Percentiles rank a stretch among this genome's conserved stretches.
Evolutionary conservation across 1,284 basidiomycete species (phyloP).

Genomic region (Cutaneotrichosporon sp.): DNA sequence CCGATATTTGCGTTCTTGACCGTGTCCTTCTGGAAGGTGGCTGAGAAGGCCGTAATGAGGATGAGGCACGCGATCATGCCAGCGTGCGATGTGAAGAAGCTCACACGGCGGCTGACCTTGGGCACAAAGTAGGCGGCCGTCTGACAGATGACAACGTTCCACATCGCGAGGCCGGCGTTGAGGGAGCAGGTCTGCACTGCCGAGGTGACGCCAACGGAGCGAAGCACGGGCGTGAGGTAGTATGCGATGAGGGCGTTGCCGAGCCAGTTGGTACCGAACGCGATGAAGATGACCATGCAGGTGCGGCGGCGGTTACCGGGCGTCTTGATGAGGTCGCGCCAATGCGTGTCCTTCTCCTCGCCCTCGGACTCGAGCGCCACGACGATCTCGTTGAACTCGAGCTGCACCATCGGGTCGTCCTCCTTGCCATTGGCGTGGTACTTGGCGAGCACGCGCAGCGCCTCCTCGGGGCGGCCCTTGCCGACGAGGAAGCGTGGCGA

Average conservation of each 20-base stretch:
- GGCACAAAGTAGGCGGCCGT: slow-evolving; percentile 11
- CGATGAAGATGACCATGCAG: slow-evolving; percentile 52
- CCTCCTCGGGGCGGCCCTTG: slow-evolving; percentile 34
- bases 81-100: slow-evolving; percentile 16
- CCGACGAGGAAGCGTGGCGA: slow-evolving; percentile 54
- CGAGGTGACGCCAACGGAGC: slow-evolving; percentile 14
- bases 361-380: slow-evolving; percentile 32
- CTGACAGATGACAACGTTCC: slow-evolving; percentile 27
- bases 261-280: slow-evolving; percentile 58
- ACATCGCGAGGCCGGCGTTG: slow-evolving; percentile 31
- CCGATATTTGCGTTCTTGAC: slow-evolving; percentile 12
- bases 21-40: slow-evolving; percentile 9
- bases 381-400: slow-evolving; percentile 38
- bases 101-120: slow-evolving; percentile 7
- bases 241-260: slow-evolving; percentile 52
- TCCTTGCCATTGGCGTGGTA: slow-evolving; percentile 36
- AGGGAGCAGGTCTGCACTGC: slow-evolving; percentile 32
- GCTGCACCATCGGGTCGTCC: slow-evolving; percentile 30
- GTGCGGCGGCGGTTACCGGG: slow-evolving; percentile 40
- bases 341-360: slow-evolving; percentile 23
- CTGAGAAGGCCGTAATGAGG: slow-evolving; percentile 10
- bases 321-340: slow-evolving; percentile 40
- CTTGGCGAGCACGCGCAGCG: slow-evolving; percentile 33
- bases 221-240: slow-evolving; percentile 30
- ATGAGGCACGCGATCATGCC: slow-evolving; percentile 15